These are phyloP conservation scores for Myriosclerotinia curreyana DNA, from an alignment of 2,329 filamentous ascomycete species.

Conservation along the genomic window DNA sequence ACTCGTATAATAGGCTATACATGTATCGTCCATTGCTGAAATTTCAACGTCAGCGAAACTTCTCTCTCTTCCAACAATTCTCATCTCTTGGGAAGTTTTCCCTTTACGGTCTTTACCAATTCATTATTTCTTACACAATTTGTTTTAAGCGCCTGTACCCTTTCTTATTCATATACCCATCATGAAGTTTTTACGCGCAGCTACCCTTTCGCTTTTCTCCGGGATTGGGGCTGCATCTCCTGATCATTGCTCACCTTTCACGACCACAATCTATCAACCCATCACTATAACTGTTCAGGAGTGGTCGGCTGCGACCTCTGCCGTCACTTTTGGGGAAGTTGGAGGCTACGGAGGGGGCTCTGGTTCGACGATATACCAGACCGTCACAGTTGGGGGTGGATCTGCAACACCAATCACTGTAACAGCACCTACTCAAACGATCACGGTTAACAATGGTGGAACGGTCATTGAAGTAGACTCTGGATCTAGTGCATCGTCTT, in stretches of 20 bases:
- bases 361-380: constrained; percentile 8
- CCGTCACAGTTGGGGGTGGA: background rate
- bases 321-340: constrained; percentile 1
- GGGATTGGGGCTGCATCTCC: constrained; percentile 11
- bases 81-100: constrained; percentile 9
- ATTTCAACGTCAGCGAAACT: background rate
- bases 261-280: constrained; percentile 18
- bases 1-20: constrained; percentile 1
- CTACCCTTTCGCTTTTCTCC: constrained; percentile 11
- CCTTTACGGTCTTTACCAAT: constrained; percentile 16
- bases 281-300: constrained; percentile 13
- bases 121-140: background rate
- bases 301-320: background rate
- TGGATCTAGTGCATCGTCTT: constrained; percentile 1
- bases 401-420: constrained; percentile 4
- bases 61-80: background rate
- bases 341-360: background rate
- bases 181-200: constrained; percentile 17
- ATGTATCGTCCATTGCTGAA: background rate
- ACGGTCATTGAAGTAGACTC: background rate
- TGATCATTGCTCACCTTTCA: constrained; percentile 14
- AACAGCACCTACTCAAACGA: constrained; percentile 1
- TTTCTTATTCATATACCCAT: constrained; percentile 1
- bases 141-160: background rate
- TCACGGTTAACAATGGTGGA: constrained; percentile 5